Evolutionary conservation across 2,329 filamentous ascomycete species (phyloP), one percentile per base, ranked within the genome.

Genomic region (Cordyceps javanica): DNA sequence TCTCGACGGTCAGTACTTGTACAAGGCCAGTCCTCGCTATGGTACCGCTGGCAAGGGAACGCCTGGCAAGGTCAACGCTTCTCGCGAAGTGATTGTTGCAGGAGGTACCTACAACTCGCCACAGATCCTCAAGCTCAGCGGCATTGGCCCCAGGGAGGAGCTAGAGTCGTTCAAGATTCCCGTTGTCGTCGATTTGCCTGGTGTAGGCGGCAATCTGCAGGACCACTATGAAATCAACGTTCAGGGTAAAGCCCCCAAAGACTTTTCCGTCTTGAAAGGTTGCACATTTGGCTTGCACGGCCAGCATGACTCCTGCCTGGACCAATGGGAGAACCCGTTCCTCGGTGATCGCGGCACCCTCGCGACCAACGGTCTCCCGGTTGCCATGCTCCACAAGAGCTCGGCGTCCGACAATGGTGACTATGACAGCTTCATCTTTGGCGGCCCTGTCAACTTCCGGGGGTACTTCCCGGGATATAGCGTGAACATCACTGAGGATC

Each of bases 121-220:
- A 0, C 78, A 83, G 60, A 67, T 82, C 7, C 70, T 82, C 7
- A 78, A 80, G 70, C 71, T 80, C 4, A 79, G 76, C 42, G 79
- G 80, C 2, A 58, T 75, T 34, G 79, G 79, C 0, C 77, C 77
- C 0, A 66, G 67, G 1, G 62, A 59, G 0, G 72, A 78, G 44
- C 68, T 81, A 1, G 60, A 70, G 16, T 65, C 67, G 49, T 68
- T 71, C 36, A 62, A 63, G 7, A 75, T 77, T 57, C 69, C 73
- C 2, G 73, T 83, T 11, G 60, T 83, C 34, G 69, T 70, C 2
- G 75, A 86, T 62, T 72, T 82, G 0, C 82, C 81, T 0, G 83
- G 82, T 36, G 82, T 87, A 3, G 84, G 83, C 14, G 76, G 71
- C 9, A 86, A 86, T 67, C 71, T 87, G 11, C 76, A 83, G 66